Conservation (phyloP, 805 yeast species). For the Brettanomyces sp. region DNA sequence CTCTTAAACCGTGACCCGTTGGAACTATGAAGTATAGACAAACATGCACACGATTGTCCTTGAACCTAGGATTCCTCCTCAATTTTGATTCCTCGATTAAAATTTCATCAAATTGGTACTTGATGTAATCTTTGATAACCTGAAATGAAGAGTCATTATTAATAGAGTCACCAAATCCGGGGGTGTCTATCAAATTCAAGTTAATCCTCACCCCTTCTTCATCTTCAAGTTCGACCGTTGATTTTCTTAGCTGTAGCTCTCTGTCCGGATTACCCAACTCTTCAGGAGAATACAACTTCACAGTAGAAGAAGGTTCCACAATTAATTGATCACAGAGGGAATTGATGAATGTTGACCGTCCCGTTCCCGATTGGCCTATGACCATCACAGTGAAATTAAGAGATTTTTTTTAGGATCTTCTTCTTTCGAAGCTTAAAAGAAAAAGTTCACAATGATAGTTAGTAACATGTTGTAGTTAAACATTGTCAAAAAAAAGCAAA, state of each 20-base stretch:
- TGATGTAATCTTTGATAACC: conserved; percentile 64
- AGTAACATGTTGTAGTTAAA: neutral
- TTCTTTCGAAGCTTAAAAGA: conserved; percentile 45
- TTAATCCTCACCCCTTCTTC: conserved; percentile 79
- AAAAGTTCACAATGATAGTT: neutral
- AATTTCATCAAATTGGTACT: conserved; percentile 78
- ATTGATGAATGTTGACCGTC: conserved; percentile 88
- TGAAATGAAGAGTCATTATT: conserved; percentile 62
- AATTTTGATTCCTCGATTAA: conserved; percentile 72
- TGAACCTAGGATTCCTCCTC: conserved; percentile 76
- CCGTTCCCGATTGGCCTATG: conserved; percentile 80
- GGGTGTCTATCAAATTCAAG: conserved; percentile 69
- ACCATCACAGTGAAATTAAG: conserved; percentile 81
- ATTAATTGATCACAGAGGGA: conserved; percentile 85
- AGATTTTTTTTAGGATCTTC: conserved; percentile 73
- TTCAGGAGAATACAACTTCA: conserved; percentile 23
- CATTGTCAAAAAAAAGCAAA: no score
- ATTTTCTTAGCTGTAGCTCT: conserved; percentile 61
- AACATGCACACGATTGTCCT: conserved; percentile 75
- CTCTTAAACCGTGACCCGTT: conserved; percentile 57
- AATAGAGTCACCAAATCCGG: conserved; percentile 71
- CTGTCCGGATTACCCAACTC: conserved; percentile 42
- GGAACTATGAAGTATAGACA: conserved; percentile 70
- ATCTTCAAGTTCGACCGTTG: conserved; percentile 76
- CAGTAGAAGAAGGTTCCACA: conserved; percentile 59